phyloP scores from a whole-genome alignment of 2,329 filamentous ascomycete species.

The Cytospora piceae region DNA sequence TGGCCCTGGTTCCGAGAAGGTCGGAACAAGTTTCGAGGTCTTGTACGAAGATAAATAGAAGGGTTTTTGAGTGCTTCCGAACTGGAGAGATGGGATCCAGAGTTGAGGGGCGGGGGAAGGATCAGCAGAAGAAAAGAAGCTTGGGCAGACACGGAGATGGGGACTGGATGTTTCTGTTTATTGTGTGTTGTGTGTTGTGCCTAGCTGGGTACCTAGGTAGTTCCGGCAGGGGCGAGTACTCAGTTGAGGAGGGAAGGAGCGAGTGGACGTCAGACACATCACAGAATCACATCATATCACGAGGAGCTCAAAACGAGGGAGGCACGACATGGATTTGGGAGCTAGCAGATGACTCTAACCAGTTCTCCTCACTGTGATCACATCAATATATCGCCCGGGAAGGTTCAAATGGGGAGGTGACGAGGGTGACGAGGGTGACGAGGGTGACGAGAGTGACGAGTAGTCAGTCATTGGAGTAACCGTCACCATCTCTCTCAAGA shows the following conservation, averaged over 20 bases:
- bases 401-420: background rate
- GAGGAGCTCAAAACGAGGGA: constrained; percentile 8
- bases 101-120: background rate
- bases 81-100: background rate
- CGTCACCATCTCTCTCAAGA: background rate
- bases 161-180: background rate
- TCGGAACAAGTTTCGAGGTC: background rate
- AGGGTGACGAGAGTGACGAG: background rate
- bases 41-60: background rate
- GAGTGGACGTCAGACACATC: constrained; percentile 11
- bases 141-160: background rate
- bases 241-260: constrained; percentile 8
- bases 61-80: background rate
- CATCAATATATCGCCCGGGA: background rate
- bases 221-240: constrained; percentile 3
- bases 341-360: background rate
- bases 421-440: background rate
- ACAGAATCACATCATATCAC: constrained; percentile 5
- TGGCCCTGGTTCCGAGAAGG: background rate
- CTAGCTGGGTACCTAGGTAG: background rate
- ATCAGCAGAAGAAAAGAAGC: background rate
- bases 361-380: background rate
- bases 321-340: constrained; percentile 11
- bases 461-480: background rate
- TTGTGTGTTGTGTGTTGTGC: background rate